Conservation (phyloP, 2,329 filamentous ascomycete species). For the Colletotrichum tropicicola region DNA sequence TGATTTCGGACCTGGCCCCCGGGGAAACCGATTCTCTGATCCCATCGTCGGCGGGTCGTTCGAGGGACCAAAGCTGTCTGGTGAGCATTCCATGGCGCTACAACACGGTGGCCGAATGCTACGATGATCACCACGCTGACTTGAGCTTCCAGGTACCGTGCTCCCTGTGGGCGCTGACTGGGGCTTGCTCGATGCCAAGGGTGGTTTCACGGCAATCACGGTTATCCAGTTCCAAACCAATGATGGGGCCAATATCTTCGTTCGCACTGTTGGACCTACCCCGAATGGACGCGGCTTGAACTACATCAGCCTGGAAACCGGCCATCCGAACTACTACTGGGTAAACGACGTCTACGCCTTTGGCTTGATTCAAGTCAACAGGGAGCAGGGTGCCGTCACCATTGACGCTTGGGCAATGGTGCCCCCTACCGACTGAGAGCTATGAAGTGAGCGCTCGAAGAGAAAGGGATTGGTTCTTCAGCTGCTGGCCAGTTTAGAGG, state of each 20-base stretch:
- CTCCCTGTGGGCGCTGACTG: not conserved
- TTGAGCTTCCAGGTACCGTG: not conserved
- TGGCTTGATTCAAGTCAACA: not conserved
- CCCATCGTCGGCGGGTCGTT: not conserved
- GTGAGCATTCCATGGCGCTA: not conserved
- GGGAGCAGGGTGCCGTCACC: not conserved
- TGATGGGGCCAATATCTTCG: conserved; percentile 5
- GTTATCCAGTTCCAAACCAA: conserved; percentile 4
- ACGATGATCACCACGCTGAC: not conserved
- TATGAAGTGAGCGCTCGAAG: not conserved
- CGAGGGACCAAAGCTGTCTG: not conserved
- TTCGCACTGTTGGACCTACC: not conserved
- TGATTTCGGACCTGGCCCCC: not conserved
- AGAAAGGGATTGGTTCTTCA: not conserved
- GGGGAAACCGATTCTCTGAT: not conserved
- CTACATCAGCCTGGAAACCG: not conserved
- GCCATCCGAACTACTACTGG: conserved; percentile 1
- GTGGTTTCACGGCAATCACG: not conserved
- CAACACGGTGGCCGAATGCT: too few species aligned
- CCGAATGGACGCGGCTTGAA: not conserved
- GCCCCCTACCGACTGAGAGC: not conserved
- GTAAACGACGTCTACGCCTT: not conserved
- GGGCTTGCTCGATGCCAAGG: not conserved
- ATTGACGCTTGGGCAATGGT: conserved; percentile 3
- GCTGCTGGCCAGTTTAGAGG: not conserved